Evolutionary conservation across 2,329 filamentous ascomycete genomes (phyloP).

Genomic region (Thelonectria discophora): DNA sequence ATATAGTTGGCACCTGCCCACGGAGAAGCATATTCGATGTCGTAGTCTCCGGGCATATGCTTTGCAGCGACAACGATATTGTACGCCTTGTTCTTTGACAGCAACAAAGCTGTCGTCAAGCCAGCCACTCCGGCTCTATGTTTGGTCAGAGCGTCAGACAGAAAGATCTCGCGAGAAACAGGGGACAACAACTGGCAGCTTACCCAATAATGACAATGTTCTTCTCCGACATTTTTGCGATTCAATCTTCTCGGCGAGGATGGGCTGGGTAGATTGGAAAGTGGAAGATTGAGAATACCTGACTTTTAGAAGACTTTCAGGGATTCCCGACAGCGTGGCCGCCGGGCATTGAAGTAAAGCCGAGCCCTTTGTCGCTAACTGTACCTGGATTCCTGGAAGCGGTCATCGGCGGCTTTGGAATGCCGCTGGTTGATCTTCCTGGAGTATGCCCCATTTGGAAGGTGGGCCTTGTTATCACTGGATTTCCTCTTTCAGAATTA

Average conservation of each 20-base stretch:
- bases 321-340: not conserved
- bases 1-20: constrained; percentile 86
- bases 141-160: not conserved
- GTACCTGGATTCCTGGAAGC: not conserved
- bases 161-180: not conserved
- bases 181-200: not conserved
- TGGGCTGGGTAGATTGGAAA: not conserved
- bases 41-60: constrained; percentile 15
- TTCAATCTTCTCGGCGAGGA: not conserved
- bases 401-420: not conserved
- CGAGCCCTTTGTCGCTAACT: not conserved
- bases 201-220: constrained; percentile 12
- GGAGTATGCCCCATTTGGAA: not conserved
- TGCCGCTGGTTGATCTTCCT: not conserved
- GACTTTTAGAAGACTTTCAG: not conserved
- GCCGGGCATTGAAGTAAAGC: not conserved
- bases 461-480: not conserved
- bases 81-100: constrained; percentile 5
- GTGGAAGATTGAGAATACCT: not conserved
- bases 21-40: constrained; percentile 84
- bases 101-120: constrained; percentile 7
- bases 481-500: constrained; percentile 1
- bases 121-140: constrained; percentile 9
- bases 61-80: constrained; percentile 6
- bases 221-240: not conserved